Base-by-base conservation (phyloP, 2,329 filamentous ascomycete genomes). In the Botryotinia narcissicola region DNA sequence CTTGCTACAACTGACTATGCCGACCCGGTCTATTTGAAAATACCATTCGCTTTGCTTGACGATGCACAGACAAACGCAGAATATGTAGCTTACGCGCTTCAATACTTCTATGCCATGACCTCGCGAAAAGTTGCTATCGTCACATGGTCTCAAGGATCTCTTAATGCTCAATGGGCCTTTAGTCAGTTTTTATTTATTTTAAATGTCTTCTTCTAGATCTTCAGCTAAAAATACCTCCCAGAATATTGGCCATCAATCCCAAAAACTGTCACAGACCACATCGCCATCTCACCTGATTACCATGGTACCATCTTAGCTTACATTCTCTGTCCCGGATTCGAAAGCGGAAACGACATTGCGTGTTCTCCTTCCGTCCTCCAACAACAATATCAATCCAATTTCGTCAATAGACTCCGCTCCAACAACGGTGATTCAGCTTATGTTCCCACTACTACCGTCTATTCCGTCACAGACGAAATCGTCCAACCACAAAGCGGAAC, bases 1-100 rank as follows among this genome's bases (percentile, higher is more conserved):
- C 80, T 88, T 16, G 78, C 80, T 3, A 81, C 82, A 40, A 81
- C 82, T 1, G 75, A 77, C 37, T 83, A 83, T 71, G 85, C 82
- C 25, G 86, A 88, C 75, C 83, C 86, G 0, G 84, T 88, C 29
- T 89, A 86, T 84, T 80, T 90, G 32, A 89, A 89, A 76, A 82
- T 89, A 22, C 87, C 87, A 0, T 80, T 80, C 1, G 81, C 82
- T 57, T 82, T 85, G 54, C 81, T 87, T 16, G 80, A 76, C 35
- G 86, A 90, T 73, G 83, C 82, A 0, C 87, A 89, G 75, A 75
- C 81, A 42, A 89, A 86, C 75, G 80, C 85, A 7, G 87, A 89
- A 78, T 88, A 86, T 76, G 84, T 87, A 57, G 86, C 86, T 4
- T 89, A 90, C 78, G 86, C 87, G 8, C 86, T 89, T 74, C 87